A percentile compares a stretch with the other conserved stretches of the same genome.
Evolutionary conservation across 306 rosid genomes (phyloP).

Genomic region (Quercus glauca): DNA sequence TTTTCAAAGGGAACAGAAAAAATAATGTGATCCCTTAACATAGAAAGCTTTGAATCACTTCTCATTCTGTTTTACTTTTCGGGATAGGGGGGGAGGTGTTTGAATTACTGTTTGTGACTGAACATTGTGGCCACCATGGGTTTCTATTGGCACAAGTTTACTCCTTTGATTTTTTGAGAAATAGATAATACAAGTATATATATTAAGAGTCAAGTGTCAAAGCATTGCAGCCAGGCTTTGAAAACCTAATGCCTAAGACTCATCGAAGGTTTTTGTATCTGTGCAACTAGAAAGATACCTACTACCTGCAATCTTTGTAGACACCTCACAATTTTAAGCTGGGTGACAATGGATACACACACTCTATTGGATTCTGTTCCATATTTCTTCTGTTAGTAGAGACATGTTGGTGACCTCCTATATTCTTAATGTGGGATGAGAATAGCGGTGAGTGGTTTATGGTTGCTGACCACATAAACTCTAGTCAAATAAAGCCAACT

Average conservation of each 20-base stretch:
- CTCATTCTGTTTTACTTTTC: background rate
- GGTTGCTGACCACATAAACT: background rate
- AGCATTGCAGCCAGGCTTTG: background rate
- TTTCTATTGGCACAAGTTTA: too few relatives aligned
- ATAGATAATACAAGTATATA: background rate
- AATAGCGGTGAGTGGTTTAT: background rate
- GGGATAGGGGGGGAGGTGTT: too few relatives aligned
- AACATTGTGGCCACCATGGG: too few relatives aligned
- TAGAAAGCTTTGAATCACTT: background rate
- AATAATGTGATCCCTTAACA: background rate
- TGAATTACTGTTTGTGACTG: too few relatives aligned
- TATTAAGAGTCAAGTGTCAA: background rate
- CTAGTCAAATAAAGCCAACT: background rate
- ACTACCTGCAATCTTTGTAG: background rate
- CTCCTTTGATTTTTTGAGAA: too few relatives aligned
- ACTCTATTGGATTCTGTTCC: background rate
- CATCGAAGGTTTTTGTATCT: background rate
- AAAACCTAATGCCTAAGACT: background rate
- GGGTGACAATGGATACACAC: background rate
- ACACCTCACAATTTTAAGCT: background rate
- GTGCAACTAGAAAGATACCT: background rate
- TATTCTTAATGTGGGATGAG: background rate
- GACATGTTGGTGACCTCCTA: background rate
- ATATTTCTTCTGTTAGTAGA: background rate
- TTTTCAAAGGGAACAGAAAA: background rate